Evolutionary conservation across 2,329 filamentous ascomycete genomes (phyloP).

Genomic region (Stagonosporopsis tanaceti): DNA sequence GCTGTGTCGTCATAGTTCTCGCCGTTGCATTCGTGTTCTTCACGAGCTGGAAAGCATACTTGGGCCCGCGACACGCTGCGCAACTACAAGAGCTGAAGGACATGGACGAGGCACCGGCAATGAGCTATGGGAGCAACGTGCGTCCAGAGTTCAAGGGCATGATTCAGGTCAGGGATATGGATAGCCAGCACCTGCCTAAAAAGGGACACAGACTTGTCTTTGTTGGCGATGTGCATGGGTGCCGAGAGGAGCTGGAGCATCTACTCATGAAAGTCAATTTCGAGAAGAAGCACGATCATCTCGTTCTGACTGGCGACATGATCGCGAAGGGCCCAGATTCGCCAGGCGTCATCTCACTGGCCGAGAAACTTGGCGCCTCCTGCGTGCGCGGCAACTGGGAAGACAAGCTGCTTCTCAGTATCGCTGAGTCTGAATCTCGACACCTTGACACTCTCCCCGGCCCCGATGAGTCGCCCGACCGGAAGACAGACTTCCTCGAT

Average conservation of each 20-base stretch:
- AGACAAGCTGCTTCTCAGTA: slow-evolving; percentile 78
- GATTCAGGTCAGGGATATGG: slow-evolving; percentile 59
- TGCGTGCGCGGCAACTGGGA: slow-evolving; percentile 94
- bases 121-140: slow-evolving; percentile 57
- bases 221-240: slow-evolving; percentile 93
- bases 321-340: slow-evolving; percentile 89
- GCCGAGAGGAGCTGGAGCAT: slow-evolving; percentile 66
- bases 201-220: slow-evolving; percentile 72
- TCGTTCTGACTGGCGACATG: slow-evolving; percentile 52
- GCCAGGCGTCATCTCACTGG: slow-evolving; percentile 75
- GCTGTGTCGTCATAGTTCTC: slow-evolving; percentile 45
- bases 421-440: slow-evolving; percentile 52
- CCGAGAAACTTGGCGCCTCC: slow-evolving; percentile 76
- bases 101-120: slow-evolving; percentile 41
- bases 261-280: slow-evolving; percentile 75
- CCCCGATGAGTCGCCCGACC: slow-evolving; percentile 43
- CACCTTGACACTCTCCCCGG: slow-evolving; percentile 31
- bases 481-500: slow-evolving; percentile 40
- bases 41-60: slow-evolving; percentile 47
- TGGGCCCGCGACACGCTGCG: slow-evolving; percentile 49
- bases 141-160: slow-evolving; percentile 59
- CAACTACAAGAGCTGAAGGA: slow-evolving; percentile 45
- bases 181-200: slow-evolving; percentile 56
- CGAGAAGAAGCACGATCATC: slow-evolving; percentile 61
- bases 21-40: slow-evolving; percentile 39